These are phyloP conservation scores for Neurospora pannonica DNA, from an alignment of 495 filamentous ascomycete species.

Conservation along the genomic window DNA sequence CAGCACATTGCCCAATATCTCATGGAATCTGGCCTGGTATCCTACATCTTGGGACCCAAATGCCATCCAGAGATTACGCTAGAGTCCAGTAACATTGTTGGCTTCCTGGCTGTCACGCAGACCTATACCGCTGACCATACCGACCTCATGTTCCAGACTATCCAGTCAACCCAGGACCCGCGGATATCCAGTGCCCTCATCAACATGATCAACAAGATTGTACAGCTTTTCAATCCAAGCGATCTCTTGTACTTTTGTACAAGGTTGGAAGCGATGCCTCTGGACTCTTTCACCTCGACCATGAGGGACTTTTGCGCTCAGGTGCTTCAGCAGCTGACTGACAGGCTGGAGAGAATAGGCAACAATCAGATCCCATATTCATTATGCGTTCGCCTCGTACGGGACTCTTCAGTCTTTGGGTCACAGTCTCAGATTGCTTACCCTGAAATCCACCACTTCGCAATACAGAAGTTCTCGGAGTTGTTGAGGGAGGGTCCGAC, in stretches of 20 bases:
- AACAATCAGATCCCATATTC: slow-evolving; percentile 33
- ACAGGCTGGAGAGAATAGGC: slow-evolving; percentile 10
- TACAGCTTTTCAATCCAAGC: slow-evolving; percentile 46
- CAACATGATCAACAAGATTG: slow-evolving; percentile 60
- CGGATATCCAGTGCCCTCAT: slow-evolving; percentile 72
- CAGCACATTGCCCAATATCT: slow-evolving; percentile 59
- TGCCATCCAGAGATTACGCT: slow-evolving; percentile 85
- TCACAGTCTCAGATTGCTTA: slow-evolving; percentile 30
- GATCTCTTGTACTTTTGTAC: slow-evolving; percentile 60
- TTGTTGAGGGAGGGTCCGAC: slow-evolving; percentile 33
- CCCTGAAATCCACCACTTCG: slow-evolving; percentile 49
- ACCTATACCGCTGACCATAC: slow-evolving; percentile 64
- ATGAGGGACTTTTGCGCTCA: slow-evolving; percentile 44
- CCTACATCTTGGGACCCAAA: slow-evolving; percentile 82
- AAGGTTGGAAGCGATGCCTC: slow-evolving; percentile 61
- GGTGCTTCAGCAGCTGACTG: slow-evolving; percentile 24
- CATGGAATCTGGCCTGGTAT: slow-evolving; percentile 54
- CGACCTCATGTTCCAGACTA: slow-evolving; percentile 76
- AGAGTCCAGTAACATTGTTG: slow-evolving; percentile 72
- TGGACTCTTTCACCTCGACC: slow-evolving; percentile 45
- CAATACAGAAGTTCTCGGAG: slow-evolving; percentile 41
- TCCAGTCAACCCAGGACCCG: slow-evolving; percentile 75
- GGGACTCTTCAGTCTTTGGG: slow-evolving; percentile 46
- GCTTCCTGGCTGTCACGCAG: slow-evolving; percentile 75
- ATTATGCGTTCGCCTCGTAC: slow-evolving; percentile 57